Evolutionary conservation across 495 filamentous ascomycete genomes (phyloP).

Genomic region (Hamigera avellanea): DNA sequence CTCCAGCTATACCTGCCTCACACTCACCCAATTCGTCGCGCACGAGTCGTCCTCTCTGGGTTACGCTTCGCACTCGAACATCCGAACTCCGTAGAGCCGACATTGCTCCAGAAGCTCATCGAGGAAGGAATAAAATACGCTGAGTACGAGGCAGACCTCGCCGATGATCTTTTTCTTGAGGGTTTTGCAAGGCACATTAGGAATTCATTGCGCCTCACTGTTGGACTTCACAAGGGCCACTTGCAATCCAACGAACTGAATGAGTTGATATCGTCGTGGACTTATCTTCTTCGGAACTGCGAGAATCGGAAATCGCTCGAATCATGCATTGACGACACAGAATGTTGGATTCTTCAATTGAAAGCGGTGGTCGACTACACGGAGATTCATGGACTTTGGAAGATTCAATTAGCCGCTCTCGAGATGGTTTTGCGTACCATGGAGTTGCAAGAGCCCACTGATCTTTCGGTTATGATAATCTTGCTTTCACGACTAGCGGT

Average conservation of each 20-base stretch:
- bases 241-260: conserved; percentile 38
- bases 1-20: conserved; percentile 28
- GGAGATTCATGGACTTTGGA: conserved; percentile 57
- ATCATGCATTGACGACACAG: conserved; percentile 48
- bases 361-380: conserved; percentile 64
- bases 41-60: conserved; percentile 30
- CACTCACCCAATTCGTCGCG: conserved; percentile 31
- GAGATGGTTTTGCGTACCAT: conserved; percentile 42
- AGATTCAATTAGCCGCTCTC: conserved; percentile 34
- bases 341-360: conserved; percentile 49
- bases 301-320: conserved; percentile 37
- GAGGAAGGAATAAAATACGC: conserved; percentile 25
- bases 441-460: conserved; percentile 35
- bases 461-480: conserved; percentile 43
- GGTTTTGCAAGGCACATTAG: conserved; percentile 45
- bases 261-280: conserved; percentile 26
- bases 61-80: conserved; percentile 30
- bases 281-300: conserved; percentile 24
- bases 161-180: conserved; percentile 42
- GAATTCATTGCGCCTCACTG: conserved; percentile 40
- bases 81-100: conserved; percentile 18
- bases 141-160: conserved; percentile 18
- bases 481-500: conserved; percentile 49
- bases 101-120: conserved; percentile 17
- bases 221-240: conserved; percentile 41